phyloP scores from a whole-genome alignment of 768 basidiomycete species.

The Suillus brevipes region DNA sequence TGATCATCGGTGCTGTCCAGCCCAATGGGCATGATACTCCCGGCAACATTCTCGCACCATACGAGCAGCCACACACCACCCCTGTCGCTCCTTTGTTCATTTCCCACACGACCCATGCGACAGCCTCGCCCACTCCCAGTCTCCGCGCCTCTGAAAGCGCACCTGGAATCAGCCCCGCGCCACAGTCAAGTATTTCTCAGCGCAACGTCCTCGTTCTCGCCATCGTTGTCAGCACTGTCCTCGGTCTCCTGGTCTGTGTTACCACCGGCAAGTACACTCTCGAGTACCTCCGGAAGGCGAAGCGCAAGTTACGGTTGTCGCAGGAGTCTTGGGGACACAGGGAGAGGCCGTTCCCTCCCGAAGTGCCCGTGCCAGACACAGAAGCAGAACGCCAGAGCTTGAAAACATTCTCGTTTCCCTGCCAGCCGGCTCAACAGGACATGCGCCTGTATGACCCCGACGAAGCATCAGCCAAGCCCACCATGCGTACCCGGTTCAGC shows the following conservation, averaged over 20 bases:
- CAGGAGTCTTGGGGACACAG: slow-evolving; percentile 11
- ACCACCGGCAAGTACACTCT: neutral
- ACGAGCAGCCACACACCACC: slow-evolving; percentile 5
- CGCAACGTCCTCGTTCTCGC: slow-evolving; percentile 9
- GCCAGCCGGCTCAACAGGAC: neutral
- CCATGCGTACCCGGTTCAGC: slow-evolving; percentile 4
- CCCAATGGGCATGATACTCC: slow-evolving; percentile 6
- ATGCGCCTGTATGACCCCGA: neutral
- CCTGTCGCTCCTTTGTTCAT: neutral
- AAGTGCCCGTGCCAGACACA: neutral
- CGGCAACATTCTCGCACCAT: slow-evolving; percentile 15
- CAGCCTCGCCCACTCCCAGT: neutral
- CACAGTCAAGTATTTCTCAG: slow-evolving; percentile 5
- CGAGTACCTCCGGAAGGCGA: neutral
- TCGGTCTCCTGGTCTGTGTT: slow-evolving; percentile 15
- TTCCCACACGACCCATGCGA: neutral
- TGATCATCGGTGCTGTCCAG: slow-evolving; percentile 6
- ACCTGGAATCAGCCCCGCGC: slow-evolving; percentile 14
- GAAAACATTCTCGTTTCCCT: slow-evolving; percentile 5
- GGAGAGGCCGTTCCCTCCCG: neutral
- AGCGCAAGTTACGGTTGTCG: slow-evolving; percentile 9
- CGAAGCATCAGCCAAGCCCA: slow-evolving; percentile 2
- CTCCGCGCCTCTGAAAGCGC: slow-evolving; percentile 13
- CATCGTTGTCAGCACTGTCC: slow-evolving; percentile 17
- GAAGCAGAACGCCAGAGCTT: neutral